Percentiles rank a stretch among this genome's conserved stretches.
Evolutionary conservation across 192 early-diverging fungal species (phyloP).

Genomic region (Spizellomyces sp.): DNA sequence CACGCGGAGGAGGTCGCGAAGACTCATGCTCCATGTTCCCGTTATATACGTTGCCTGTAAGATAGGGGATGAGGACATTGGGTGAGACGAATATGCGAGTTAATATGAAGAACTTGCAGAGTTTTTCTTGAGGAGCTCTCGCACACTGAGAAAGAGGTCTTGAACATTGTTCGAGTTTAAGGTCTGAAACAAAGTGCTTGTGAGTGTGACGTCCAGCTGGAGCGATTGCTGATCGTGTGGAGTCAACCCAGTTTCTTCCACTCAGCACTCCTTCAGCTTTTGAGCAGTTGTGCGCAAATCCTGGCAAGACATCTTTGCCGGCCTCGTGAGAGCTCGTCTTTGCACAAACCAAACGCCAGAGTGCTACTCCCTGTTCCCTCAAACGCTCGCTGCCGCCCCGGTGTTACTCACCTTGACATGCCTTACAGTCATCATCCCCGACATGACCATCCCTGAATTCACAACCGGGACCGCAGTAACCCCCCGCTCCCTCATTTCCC

Average conservation of each 20-base stretch:
- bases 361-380: too few relatives aligned
- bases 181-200: background rate
- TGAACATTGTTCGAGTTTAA: background rate
- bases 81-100: too few relatives aligned
- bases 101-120: conserved; percentile 1
- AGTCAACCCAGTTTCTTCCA: too few relatives aligned
- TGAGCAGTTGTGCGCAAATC: too few relatives aligned
- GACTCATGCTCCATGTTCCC: conserved; percentile 16
- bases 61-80: background rate
- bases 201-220: background rate
- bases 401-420: conserved; percentile 19
- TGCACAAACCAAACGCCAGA: too few relatives aligned
- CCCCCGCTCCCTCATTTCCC: conserved; percentile 12
- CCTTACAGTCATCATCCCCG: conserved; percentile 27
- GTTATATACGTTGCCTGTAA: conserved; percentile 12
- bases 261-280: too few relatives aligned
- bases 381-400: too few relatives aligned
- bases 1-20: conserved; percentile 28
- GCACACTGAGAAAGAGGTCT: conserved; percentile 29
- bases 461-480: conserved; percentile 35
- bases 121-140: conserved; percentile 11
- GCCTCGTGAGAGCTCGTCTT: too few relatives aligned
- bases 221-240: background rate
- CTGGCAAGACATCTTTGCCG: too few relatives aligned
- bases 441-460: background rate